phyloP scores from a whole-genome alignment of 2,329 filamentous ascomycete genomes.

The Cryphonectria naterciae region DNA sequence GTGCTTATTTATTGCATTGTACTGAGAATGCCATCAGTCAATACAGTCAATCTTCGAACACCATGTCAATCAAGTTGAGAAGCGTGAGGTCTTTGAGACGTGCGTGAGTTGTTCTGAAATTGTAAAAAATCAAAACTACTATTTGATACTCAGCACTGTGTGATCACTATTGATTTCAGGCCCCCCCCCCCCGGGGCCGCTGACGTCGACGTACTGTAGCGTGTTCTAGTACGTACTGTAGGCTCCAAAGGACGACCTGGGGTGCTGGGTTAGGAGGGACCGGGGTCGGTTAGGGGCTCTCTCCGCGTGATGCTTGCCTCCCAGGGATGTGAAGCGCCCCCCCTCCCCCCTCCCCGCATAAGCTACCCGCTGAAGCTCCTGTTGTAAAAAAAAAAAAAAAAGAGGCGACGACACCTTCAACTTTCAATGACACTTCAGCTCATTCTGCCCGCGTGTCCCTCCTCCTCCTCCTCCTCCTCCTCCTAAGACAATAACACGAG shows the following conservation, averaged over 20 bases:
- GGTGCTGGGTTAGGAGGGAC: background rate
- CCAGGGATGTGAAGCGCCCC: background rate
- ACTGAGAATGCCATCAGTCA: constrained; percentile 2
- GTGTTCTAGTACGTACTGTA: background rate
- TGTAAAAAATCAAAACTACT: background rate
- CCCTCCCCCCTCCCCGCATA: background rate
- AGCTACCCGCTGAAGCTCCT: constrained; percentile 7
- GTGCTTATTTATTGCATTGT: constrained; percentile 15
- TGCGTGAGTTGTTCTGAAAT: background rate
- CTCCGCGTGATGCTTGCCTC: background rate
- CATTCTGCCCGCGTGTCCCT: background rate
- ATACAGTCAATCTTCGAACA: background rate
- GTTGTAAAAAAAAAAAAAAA: background rate
- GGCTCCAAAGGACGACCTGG: background rate
- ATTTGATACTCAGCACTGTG: too few species aligned
- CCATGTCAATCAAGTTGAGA: background rate
- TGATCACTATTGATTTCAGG: background rate
- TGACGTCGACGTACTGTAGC: constrained; percentile 11
- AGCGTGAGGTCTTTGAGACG: background rate
- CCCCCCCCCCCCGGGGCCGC: constrained; percentile 12
- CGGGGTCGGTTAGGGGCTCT: background rate
- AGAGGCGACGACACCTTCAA: background rate
- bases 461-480: background rate
- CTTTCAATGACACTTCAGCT: background rate
- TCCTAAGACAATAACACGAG: background rate